Percentiles rank a stretch among this genome's conserved stretches.
phyloP scores from a whole-genome alignment of 768 basidiomycete genomes.

The Mycena albidolilacea region DNA sequence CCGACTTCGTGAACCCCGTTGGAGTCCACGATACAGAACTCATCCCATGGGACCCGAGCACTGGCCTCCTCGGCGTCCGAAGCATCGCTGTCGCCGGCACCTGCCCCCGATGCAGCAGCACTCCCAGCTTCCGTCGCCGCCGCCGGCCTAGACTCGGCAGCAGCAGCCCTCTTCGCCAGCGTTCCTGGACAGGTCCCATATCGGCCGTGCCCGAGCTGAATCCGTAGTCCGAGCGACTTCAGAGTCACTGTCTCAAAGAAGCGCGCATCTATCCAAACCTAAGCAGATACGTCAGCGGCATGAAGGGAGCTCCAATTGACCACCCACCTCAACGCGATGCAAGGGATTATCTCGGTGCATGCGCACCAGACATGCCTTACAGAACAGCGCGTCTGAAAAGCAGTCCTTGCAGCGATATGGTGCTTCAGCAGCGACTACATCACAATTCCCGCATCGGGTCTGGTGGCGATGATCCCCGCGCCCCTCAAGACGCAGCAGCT shows the following conservation, averaged over 20 bases:
- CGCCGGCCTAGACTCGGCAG: too few relatives aligned
- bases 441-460: not conserved
- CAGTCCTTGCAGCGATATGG: constrained; percentile 7
- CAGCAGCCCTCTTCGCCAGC: not conserved
- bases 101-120: not conserved
- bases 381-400: not conserved
- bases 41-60: not conserved
- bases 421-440: not conserved
- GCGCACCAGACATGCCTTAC: not conserved
- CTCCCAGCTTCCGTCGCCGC: not conserved
- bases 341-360: not conserved
- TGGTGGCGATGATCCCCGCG: not conserved
- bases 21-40: constrained; percentile 14
- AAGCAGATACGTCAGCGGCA: not conserved
- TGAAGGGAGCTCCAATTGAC: too few relatives aligned
- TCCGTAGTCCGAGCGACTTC: constrained; percentile 10
- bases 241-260: not conserved
- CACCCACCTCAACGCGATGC: constrained; percentile 8
- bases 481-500: constrained; percentile 6
- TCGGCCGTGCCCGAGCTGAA: constrained; percentile 19
- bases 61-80: too few relatives aligned
- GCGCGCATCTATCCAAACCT: not conserved
- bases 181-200: constrained; percentile 3
- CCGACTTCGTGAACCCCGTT: constrained; percentile 37
- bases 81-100: not conserved